Evolutionary conservation across 2,329 filamentous ascomycete species (phyloP).

Genomic region (Paecilomyces niveus): DNA sequence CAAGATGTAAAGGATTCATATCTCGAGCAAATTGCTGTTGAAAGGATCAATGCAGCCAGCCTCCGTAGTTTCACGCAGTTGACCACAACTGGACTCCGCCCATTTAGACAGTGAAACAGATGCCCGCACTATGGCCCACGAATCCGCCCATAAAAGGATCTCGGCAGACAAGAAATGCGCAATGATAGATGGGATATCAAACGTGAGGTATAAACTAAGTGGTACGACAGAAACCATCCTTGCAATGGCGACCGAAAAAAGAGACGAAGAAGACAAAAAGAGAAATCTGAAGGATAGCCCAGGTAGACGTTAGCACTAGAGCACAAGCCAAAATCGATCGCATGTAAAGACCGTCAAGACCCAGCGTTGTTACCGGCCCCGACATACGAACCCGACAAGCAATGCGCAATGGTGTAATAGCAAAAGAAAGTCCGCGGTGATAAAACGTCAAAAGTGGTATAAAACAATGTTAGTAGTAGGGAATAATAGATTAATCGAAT

Average conservation of each 20-base stretch:
- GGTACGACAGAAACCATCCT: neutral
- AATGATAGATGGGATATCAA: neutral
- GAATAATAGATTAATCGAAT: constrained; percentile 2
- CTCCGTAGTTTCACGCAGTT: neutral
- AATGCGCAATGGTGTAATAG: neutral
- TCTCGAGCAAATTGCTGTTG: neutral
- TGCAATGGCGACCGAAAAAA: neutral
- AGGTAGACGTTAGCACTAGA: neutral
- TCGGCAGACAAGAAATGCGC: neutral
- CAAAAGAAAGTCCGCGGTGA: neutral
- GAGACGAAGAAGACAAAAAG: neutral
- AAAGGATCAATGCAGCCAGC: neutral
- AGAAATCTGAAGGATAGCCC: neutral
- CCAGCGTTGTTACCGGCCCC: neutral
- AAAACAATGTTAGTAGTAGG: constrained; percentile 9
- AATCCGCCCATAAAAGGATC: neutral
- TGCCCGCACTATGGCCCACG: neutral
- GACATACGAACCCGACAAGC: neutral
- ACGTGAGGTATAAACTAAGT: neutral
- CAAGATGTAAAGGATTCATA: neutral
- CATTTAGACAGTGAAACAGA: neutral
- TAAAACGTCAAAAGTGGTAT: constrained; percentile 7
- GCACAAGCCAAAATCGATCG: neutral
- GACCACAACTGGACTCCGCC: neutral
- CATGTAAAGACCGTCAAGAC: neutral